These are phyloP conservation scores for Puccinia triticina DNA, from an alignment of 1,284 basidiomycete species.

Conservation along the genomic window DNA sequence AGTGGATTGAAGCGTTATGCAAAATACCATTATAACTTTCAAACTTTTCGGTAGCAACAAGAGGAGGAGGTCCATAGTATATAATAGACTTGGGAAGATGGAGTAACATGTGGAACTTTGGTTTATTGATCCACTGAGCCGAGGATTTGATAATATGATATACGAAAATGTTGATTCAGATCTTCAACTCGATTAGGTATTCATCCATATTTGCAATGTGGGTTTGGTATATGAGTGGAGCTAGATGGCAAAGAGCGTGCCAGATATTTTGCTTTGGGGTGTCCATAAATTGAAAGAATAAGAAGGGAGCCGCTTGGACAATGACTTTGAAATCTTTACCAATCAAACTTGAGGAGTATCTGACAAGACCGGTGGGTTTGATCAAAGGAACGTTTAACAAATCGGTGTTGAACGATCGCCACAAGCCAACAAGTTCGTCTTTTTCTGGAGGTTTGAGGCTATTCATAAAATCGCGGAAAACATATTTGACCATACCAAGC, in stretches of 20 bases:
- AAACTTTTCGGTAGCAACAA: conserved; percentile 1
- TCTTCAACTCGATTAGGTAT: conserved; percentile 53
- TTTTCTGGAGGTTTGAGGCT: conserved; percentile 53
- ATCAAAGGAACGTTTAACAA: conserved; percentile 55
- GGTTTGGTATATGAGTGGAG: conserved; percentile 62
- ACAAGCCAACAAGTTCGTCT: conserved; percentile 55
- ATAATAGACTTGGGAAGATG: neutral
- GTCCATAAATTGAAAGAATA: conserved; percentile 59
- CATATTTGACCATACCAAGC: conserved; percentile 60
- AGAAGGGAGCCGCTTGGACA: conserved; percentile 61
- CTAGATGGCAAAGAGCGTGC: conserved; percentile 59
- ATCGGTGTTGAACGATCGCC: conserved; percentile 52
- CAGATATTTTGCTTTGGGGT: conserved; percentile 57
- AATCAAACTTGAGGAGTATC: conserved; percentile 52
- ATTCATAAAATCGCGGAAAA: conserved; percentile 59
- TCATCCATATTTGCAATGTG: conserved; percentile 59
- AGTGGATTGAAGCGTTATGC: neutral
- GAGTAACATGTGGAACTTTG: conserved; percentile 58
- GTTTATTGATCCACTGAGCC: no score
- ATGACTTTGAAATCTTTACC: conserved; percentile 60
- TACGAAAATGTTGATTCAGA: conserved; percentile 59
- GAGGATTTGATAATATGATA: conserved; percentile 57
- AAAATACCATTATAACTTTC: conserved; percentile 8
- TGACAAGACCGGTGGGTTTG: conserved; percentile 54
- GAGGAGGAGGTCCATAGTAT: neutral